Evolutionary conservation across 257 asterid genomes (phyloP).

Genomic region (Nicotiana tomentosiformis): DNA sequence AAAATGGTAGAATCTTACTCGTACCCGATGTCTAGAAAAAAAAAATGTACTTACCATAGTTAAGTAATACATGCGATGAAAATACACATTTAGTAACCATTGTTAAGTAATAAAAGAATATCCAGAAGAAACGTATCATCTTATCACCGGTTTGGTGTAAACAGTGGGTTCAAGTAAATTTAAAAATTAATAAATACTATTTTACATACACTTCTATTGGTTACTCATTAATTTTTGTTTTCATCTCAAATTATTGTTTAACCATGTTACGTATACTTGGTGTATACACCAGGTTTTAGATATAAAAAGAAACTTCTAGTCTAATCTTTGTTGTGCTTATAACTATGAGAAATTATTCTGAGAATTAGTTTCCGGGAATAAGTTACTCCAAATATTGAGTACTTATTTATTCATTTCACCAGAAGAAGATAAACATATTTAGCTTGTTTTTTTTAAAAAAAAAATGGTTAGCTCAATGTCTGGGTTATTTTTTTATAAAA

Average conservation of each 20-base stretch:
- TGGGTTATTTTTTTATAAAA: background rate
- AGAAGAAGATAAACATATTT: background rate
- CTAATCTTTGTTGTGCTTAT: background rate
- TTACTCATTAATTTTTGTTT: background rate
- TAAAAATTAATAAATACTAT: background rate
- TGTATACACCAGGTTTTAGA: background rate
- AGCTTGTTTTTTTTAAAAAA: background rate
- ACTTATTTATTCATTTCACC: background rate
- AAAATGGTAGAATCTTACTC: too few species aligned
- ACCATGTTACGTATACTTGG: background rate
- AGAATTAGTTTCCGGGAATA: background rate
- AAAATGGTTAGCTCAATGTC: too few species aligned
- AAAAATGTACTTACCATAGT: too few species aligned
- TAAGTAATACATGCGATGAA: too few species aligned
- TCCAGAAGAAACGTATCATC: too few species aligned
- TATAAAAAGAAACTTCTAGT: too few species aligned
- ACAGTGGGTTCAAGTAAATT: too few species aligned
- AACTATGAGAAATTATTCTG: background rate
- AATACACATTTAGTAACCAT: too few species aligned
- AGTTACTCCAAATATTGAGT: too few species aligned
- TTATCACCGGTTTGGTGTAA: too few species aligned
- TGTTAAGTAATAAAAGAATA: too few species aligned
- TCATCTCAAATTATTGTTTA: background rate
- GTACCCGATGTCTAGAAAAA: too few species aligned
- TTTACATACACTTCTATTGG: background rate